These are phyloP conservation scores for Pelargonium australe DNA, from an alignment of 441 rosid species.

Conservation along the genomic window DNA sequence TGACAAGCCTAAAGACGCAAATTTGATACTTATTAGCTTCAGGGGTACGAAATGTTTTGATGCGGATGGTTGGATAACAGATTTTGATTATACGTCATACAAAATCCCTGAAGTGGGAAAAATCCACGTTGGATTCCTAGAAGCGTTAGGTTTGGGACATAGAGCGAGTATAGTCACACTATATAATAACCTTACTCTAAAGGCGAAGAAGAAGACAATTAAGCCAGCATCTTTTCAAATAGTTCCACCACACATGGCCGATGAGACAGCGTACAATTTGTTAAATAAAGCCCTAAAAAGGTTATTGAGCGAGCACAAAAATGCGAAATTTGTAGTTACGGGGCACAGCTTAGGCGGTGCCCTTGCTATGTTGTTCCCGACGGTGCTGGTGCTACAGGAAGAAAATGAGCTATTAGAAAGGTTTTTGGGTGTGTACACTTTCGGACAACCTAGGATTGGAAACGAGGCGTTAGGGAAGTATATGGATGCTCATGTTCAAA, in stretches of 20 bases:
- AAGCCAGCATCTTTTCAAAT: neutral
- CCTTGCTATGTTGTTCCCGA: conserved; percentile 48
- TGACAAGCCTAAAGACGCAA: conserved; percentile 32
- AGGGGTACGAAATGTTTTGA: conserved; percentile 68
- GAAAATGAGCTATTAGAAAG: conserved; percentile 43
- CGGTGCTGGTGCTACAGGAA: conserved; percentile 39
- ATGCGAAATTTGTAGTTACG: conserved; percentile 37
- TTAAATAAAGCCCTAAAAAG: conserved; percentile 32
- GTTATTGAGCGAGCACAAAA: conserved; percentile 24
- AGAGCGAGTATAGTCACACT: conserved; percentile 37
- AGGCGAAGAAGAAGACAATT: conserved; percentile 9
- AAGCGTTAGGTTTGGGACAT: conserved; percentile 55
- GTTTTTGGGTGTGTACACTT: conserved; percentile 50
- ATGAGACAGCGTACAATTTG: conserved; percentile 44
- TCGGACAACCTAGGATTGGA: conserved; percentile 76
- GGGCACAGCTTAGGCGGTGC: conserved; percentile 76
- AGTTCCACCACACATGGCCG: conserved; percentile 33
- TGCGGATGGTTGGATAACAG: conserved; percentile 65
- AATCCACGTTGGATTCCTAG: conserved; percentile 69
- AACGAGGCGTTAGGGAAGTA: conserved; percentile 39
- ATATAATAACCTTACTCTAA: conserved; percentile 11
- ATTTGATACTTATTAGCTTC: conserved; percentile 55
- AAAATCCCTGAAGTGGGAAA: conserved; percentile 49
- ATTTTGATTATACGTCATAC: conserved; percentile 68
- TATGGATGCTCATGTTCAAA: conserved; percentile 35